Conservation (phyloP, 768 basidiomycete genomes). For the Lentinula sp. region DNA sequence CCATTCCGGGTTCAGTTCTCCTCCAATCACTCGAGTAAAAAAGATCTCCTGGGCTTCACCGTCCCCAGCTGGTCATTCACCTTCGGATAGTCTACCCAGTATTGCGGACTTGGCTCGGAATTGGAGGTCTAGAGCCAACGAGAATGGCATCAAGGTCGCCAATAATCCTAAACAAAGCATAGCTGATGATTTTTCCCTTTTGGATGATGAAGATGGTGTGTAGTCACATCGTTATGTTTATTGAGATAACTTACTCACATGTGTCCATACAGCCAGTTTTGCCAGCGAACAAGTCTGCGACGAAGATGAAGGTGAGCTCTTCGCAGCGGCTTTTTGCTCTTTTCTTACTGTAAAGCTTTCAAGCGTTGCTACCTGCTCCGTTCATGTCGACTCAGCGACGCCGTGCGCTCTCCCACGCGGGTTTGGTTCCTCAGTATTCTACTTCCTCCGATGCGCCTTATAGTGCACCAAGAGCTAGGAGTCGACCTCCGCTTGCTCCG, state of each 20-base stretch:
- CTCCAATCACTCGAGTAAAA: conserved; percentile 16
- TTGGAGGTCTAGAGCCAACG: conserved; percentile 68
- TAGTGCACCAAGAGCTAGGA: conserved; percentile 19
- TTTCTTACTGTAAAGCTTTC: conserved; percentile 12
- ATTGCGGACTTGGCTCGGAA: conserved; percentile 59
- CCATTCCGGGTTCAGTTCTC: conserved; percentile 28
- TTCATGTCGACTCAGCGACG: conserved; percentile 47
- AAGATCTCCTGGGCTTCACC: conserved; percentile 9
- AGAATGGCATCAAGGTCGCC: conserved; percentile 66
- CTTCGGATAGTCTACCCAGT: conserved; percentile 32
- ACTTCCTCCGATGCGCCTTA: conserved; percentile 25
- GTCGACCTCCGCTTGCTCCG: conserved; percentile 1
- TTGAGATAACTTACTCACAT: conserved; percentile 18
- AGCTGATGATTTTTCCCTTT: conserved; percentile 43
- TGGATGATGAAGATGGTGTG: conserved; percentile 38
- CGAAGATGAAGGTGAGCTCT: conserved; percentile 42
- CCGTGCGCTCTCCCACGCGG: conserved; percentile 57
- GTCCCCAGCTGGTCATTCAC: conserved; percentile 9
- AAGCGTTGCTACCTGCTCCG: conserved; percentile 54
- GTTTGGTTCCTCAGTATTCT: conserved; percentile 29
- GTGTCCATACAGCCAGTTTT: conserved; percentile 50
- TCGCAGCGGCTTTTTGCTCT: neutral
- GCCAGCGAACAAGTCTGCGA: conserved; percentile 42
- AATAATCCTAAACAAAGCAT: conserved; percentile 29
- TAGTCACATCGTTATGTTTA: conserved; percentile 13